Evolutionary conservation across 2,329 filamentous ascomycete species (phyloP).

Genomic region (Lachnellula cervina): DNA sequence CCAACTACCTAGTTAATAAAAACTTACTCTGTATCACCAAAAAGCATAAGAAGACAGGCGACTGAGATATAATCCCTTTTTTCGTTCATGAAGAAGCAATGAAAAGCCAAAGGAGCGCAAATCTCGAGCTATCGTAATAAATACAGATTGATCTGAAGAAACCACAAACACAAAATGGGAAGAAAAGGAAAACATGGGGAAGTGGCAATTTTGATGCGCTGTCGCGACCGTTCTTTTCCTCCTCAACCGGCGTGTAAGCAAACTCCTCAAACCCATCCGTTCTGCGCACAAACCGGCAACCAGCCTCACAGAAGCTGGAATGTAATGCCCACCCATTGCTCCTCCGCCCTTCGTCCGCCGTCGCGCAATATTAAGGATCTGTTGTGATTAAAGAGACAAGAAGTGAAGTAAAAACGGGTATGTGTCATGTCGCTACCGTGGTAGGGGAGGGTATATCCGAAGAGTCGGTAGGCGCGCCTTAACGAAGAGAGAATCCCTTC

Average conservation of each 20-base stretch:
- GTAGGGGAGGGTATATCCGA: constrained; percentile 20
- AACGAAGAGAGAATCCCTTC: constrained; percentile 98
- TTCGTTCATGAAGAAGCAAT: constrained; percentile 28
- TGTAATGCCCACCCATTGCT: constrained; percentile 23
- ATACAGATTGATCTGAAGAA: constrained; percentile 28
- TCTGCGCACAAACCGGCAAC: constrained; percentile 16
- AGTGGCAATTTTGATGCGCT: constrained; percentile 20
- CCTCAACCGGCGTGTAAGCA: constrained; percentile 16
- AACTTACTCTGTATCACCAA: background rate
- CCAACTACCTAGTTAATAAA: background rate
- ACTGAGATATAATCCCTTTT: constrained; percentile 24
- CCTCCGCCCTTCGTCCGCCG: constrained; percentile 16
- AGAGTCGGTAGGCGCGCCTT: constrained; percentile 37
- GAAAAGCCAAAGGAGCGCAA: constrained; percentile 24
- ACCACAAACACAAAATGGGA: constrained; percentile 12
- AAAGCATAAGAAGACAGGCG: background rate
- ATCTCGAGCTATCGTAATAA: constrained; percentile 30
- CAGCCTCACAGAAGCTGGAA: constrained; percentile 30
- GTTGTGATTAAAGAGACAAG: constrained; percentile 32
- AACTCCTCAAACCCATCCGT: constrained; percentile 25
- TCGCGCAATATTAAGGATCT: constrained; percentile 30
- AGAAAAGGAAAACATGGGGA: constrained; percentile 15
- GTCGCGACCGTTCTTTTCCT: constrained; percentile 19
- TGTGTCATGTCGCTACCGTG: constrained; percentile 24
- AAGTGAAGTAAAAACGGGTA: constrained; percentile 28